Percentiles rank a stretch among this genome's conserved stretches.
These are phyloP conservation scores for Balakata baccata DNA, from an alignment of 345 rosid species.

Conservation along the genomic window DNA sequence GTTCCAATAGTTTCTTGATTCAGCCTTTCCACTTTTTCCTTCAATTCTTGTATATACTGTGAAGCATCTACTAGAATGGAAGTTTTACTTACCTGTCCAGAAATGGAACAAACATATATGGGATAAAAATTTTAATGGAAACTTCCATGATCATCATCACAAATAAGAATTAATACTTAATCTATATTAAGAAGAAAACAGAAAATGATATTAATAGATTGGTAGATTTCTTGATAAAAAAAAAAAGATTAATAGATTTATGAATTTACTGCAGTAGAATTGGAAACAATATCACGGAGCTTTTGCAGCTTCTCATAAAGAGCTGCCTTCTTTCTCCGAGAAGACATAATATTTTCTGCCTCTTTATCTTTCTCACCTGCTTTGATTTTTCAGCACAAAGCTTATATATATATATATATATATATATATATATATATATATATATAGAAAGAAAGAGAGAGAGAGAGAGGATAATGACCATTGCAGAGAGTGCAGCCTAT, in stretches of 20 bases:
- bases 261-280: constrained; percentile 45
- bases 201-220: not conserved
- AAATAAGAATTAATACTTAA: not conserved
- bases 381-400: too few species aligned
- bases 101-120: not conserved
- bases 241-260: too few species aligned
- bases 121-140: too few species aligned
- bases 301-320: constrained; percentile 38
- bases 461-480: constrained; percentile 12
- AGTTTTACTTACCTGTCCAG: constrained; percentile 52
- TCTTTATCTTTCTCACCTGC: not conserved
- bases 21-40: constrained; percentile 61
- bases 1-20: constrained; percentile 45
- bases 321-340: constrained; percentile 44
- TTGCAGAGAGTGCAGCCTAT: constrained; percentile 23
- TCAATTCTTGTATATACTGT: constrained; percentile 68
- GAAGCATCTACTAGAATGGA: constrained; percentile 76
- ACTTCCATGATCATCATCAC: not conserved
- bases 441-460: not conserved
- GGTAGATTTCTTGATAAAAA: too few species aligned
- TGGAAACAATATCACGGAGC: constrained; percentile 51
- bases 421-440: too few species aligned
- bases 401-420: too few species aligned
- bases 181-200: constrained; percentile 8
- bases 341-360: constrained; percentile 13